Percentiles rank a stretch among this genome's conserved stretches.
phyloP scores from a whole-genome alignment of 306 rosid genomes.

The Prunus padus region DNA sequence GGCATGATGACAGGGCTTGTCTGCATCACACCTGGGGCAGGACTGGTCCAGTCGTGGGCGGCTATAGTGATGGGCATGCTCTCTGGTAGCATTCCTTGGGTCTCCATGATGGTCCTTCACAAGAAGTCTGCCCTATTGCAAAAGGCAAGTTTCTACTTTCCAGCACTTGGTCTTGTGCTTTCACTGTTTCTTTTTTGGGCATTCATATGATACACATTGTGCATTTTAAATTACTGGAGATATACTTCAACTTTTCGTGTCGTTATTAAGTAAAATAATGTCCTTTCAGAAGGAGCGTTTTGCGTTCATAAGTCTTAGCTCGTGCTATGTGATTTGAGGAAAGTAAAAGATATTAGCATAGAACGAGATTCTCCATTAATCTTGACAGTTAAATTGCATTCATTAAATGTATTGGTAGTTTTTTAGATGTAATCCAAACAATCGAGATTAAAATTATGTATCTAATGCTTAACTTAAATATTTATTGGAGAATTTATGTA shows the following conservation, averaged over 20 bases:
- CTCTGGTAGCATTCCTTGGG: slow-evolving; percentile 87
- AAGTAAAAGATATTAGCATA: no score
- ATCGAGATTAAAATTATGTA: no score
- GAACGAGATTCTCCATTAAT: no score
- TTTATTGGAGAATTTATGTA: no score
- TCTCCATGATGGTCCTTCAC: slow-evolving; percentile 88
- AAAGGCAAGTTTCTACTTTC: slow-evolving; percentile 39
- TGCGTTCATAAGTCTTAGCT: no score
- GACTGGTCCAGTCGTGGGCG: slow-evolving; percentile 96
- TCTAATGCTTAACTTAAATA: no score
- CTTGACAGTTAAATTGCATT: no score
- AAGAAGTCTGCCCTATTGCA: slow-evolving; percentile 67
- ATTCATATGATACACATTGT: background rate
- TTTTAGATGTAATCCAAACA: no score
- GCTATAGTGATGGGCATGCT: slow-evolving; percentile 82
- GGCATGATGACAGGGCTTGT: slow-evolving; percentile 99
- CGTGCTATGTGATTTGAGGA: no score
- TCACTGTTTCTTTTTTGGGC: background rate
- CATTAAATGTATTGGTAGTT: no score
- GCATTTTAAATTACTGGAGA: background rate
- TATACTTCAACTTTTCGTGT: no score
- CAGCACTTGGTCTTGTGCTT: background rate
- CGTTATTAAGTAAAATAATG: background rate
- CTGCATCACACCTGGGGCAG: slow-evolving; percentile 96
- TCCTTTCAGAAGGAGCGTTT: background rate